Evolutionary conservation across 805 yeast species (phyloP).

Genomic region (Diddensiella transvaalensis): DNA sequence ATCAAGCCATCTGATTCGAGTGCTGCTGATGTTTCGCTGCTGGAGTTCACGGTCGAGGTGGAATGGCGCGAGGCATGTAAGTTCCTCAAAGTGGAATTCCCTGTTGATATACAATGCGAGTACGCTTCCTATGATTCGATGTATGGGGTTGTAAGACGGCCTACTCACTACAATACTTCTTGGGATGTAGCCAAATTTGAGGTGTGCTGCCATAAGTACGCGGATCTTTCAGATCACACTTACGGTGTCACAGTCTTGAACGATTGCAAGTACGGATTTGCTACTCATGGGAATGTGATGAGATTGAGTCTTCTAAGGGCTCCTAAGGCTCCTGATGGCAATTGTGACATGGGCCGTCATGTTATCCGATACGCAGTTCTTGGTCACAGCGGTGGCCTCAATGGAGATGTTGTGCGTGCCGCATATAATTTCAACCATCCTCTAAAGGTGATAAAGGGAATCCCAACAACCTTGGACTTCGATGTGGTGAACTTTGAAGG

Average conservation of each 20-base stretch:
- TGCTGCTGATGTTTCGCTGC: slow-evolving; percentile 30
- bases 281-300: slow-evolving; percentile 86
- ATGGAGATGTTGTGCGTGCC: slow-evolving; percentile 60
- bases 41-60: slow-evolving; percentile 56
- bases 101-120: slow-evolving; percentile 74
- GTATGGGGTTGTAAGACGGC: slow-evolving; percentile 84
- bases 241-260: slow-evolving; percentile 86
- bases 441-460: slow-evolving; percentile 17
- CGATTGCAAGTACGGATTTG: slow-evolving; percentile 85
- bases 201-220: slow-evolving; percentile 89
- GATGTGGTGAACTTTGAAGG: slow-evolving; percentile 39
- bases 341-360: slow-evolving; percentile 93
- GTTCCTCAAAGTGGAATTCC: slow-evolving; percentile 91
- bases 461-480: slow-evolving; percentile 19
- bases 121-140: slow-evolving; percentile 88
- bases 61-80: slow-evolving; percentile 85
- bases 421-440: slow-evolving; percentile 78
- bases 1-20: slow-evolving; percentile 12
- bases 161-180: slow-evolving; percentile 89
- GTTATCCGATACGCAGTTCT: slow-evolving; percentile 74
- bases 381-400: slow-evolving; percentile 73
- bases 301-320: slow-evolving; percentile 81
- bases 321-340: slow-evolving; percentile 90
- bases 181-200: slow-evolving; percentile 98
- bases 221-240: slow-evolving; percentile 78